Conservation (phyloP, 148 eudicot species). For the Euryodendron excelsum region DNA sequence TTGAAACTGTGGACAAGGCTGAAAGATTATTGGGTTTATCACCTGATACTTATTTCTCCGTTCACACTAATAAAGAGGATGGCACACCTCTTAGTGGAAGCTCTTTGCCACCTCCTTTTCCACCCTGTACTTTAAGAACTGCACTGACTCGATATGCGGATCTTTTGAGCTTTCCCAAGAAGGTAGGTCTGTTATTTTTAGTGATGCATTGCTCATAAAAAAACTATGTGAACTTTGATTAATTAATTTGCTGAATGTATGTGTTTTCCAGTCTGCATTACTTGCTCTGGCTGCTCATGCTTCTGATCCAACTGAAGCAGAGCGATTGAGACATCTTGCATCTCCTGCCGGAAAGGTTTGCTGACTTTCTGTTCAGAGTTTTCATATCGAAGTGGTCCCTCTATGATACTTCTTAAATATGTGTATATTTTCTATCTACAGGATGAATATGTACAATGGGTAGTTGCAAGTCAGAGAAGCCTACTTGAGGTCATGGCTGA, state of each 20-base stretch:
- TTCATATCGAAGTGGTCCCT: not conserved
- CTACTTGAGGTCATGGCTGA: constrained; percentile 91
- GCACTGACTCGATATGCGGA: constrained; percentile 88
- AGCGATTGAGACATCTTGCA: constrained; percentile 74
- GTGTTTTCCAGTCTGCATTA: constrained; percentile 66
- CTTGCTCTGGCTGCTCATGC: constrained; percentile 92
- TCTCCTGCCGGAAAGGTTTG: constrained; percentile 95
- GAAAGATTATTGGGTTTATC: constrained; percentile 59
- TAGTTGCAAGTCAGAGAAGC: constrained; percentile 85
- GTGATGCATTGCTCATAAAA: not conserved
- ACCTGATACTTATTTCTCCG: constrained; percentile 68
- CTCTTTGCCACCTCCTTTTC: constrained; percentile 80
- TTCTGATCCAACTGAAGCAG: constrained; percentile 85
- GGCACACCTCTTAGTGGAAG: constrained; percentile 66
- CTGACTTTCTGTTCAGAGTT: not conserved
- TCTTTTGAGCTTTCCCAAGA: constrained; percentile 84
- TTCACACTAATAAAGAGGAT: constrained; percentile 85
- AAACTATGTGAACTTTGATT: not conserved
- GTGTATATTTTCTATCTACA: constrained; percentile 26
- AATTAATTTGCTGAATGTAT: not conserved
- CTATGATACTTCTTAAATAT: not conserved
- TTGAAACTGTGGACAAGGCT: constrained; percentile 79
- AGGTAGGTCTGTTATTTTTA: constrained; percentile 40
- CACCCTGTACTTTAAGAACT: constrained; percentile 74
- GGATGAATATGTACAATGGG: constrained; percentile 93